These are phyloP conservation scores for Xylaria palmicola DNA, from an alignment of 495 filamentous ascomycete genomes.

Conservation along the genomic window DNA sequence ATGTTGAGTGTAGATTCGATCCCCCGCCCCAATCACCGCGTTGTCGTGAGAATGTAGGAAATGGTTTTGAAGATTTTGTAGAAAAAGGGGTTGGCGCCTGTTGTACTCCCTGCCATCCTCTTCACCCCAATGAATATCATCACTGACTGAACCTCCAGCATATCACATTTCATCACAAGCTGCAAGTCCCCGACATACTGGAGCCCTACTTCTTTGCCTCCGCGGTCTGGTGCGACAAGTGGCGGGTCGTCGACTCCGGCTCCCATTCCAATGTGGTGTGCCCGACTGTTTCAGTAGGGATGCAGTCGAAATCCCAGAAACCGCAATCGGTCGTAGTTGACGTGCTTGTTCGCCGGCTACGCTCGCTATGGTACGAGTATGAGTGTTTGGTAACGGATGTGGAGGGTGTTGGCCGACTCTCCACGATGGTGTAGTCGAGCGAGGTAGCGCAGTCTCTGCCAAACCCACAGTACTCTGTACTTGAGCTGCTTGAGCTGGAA, in stretches of 20 bases:
- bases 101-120: no score
- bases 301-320: conserved; percentile 5
- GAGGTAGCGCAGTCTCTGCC: background rate
- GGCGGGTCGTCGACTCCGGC: background rate
- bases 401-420: background rate
- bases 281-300: background rate
- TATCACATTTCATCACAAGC: background rate
- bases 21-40: no score
- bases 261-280: background rate
- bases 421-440: background rate
- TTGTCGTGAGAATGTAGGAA: no score
- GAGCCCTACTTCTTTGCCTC: background rate
- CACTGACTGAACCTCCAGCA: no score
- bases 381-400: background rate
- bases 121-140: no score
- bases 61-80: no score
- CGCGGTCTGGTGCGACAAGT: background rate
- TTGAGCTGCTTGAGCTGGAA: background rate
- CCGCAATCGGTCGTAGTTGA: conserved; percentile 6
- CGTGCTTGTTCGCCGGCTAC: background rate
- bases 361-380: background rate
- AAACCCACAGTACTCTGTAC: background rate
- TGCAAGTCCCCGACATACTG: background rate
- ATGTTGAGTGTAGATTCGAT: no score
- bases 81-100: no score